A percentile compares a stretch with the other conserved stretches of the same genome.
Evolutionary conservation across 1,139 yeast species (phyloP).

Genomic region (Hansenula lynferdii): DNA sequence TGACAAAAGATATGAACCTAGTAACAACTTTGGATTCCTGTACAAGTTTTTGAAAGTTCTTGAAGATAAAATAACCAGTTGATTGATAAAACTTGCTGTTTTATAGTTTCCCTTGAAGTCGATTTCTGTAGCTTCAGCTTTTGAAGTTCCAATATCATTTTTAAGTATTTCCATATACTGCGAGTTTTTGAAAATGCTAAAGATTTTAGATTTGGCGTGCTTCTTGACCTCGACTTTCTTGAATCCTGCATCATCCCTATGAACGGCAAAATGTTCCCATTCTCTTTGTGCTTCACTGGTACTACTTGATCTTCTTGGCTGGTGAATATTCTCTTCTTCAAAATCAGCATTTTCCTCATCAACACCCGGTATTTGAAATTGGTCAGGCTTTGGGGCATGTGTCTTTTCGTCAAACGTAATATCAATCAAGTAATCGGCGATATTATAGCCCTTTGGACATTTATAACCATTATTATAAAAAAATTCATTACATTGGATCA

Average conservation of each 20-base stretch:
- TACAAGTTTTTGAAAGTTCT: constrained; percentile 90
- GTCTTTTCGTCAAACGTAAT: constrained; percentile 56
- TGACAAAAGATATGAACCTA: constrained; percentile 80
- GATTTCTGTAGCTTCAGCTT: constrained; percentile 25
- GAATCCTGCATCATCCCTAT: constrained; percentile 53
- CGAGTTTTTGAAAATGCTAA: constrained; percentile 45
- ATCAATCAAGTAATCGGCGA: constrained; percentile 91
- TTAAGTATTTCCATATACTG: constrained; percentile 42
- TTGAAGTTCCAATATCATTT: constrained; percentile 40
- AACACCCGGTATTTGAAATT: constrained; percentile 21
- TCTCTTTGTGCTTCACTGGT: constrained; percentile 63
- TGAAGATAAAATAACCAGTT: constrained; percentile 66
- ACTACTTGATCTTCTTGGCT: constrained; percentile 23
- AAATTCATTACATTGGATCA: constrained; percentile 65
- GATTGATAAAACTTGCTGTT: constrained; percentile 57
- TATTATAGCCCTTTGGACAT: constrained; percentile 87
- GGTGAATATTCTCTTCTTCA: constrained; percentile 30
- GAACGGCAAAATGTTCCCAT: constrained; percentile 90
- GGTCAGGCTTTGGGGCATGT: constrained; percentile 8
- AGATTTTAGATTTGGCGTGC: constrained; percentile 21
- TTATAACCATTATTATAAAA: constrained; percentile 70
- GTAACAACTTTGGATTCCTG: constrained; percentile 80
- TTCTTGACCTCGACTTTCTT: constrained; percentile 14
- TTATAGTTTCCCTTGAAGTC: constrained; percentile 33
- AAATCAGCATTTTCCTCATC: too few relatives aligned